phyloP scores from a whole-genome alignment of 2,329 filamentous ascomycete species.

The Calycina herbarum region DNA sequence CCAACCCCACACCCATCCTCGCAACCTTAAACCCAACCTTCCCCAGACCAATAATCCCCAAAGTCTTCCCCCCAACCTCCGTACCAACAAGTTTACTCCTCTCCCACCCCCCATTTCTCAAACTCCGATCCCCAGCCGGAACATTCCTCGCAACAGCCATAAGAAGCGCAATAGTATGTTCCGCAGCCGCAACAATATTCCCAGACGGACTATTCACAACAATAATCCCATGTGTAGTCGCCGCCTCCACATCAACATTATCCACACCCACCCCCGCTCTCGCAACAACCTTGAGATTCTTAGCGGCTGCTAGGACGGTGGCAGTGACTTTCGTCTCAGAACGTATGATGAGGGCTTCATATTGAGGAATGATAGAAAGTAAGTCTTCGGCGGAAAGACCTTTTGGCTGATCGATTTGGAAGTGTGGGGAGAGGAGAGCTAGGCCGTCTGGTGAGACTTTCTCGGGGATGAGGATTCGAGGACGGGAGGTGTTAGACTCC shows the following conservation, averaged over 20 bases:
- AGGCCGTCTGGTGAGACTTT: conserved; percentile 80
- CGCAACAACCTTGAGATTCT: conserved; percentile 73
- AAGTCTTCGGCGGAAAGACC: conserved; percentile 64
- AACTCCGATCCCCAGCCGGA: conserved; percentile 65
- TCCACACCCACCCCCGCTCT: conserved; percentile 77
- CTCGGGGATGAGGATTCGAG: conserved; percentile 69
- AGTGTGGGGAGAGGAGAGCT: conserved; percentile 62
- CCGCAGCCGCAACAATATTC: conserved; percentile 78
- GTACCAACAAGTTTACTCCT: conserved; percentile 72
- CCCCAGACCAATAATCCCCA: conserved; percentile 77
- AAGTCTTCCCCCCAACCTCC: conserved; percentile 74
- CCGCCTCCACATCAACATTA: conserved; percentile 74
- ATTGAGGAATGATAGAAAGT: conserved; percentile 64
- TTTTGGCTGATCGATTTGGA: conserved; percentile 69
- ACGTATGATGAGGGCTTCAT: conserved; percentile 76
- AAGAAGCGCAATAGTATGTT: conserved; percentile 74
- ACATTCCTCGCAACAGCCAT: conserved; percentile 75
- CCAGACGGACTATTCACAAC: conserved; percentile 79
- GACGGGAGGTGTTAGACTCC: conserved; percentile 14
- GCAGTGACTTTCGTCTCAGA: conserved; percentile 81
- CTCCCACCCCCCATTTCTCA: conserved; percentile 76
- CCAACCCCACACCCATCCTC: conserved; percentile 73
- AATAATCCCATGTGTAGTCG: conserved; percentile 72
- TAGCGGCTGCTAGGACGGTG: conserved; percentile 62
- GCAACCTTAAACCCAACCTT: conserved; percentile 82